Conservation (phyloP, 23 red algal species). For the Gracilaria vermiculophylla region DNA sequence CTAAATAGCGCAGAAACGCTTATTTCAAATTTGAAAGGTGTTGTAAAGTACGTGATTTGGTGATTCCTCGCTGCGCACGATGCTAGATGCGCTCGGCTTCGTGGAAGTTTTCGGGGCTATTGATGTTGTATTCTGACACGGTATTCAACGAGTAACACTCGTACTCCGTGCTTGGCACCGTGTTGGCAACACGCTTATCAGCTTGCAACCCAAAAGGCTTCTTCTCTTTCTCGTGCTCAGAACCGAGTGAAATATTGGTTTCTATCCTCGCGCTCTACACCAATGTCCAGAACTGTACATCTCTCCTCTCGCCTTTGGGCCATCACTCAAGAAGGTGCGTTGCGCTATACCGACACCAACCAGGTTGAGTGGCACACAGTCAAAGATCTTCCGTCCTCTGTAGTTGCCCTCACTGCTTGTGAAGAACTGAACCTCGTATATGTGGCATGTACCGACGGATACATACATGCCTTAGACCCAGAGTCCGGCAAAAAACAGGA, state of each 20-base stretch:
- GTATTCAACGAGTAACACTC: background rate
- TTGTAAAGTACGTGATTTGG: background rate
- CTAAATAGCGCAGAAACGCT: background rate
- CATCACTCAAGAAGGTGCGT: slow-evolving; percentile 30
- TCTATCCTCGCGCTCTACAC: background rate
- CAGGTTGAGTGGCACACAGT: slow-evolving; percentile 6
- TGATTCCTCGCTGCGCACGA: background rate
- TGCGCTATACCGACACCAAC: slow-evolving; percentile 11
- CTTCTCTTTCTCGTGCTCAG: background rate
- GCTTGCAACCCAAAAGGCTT: background rate
- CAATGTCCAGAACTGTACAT: slow-evolving; percentile 27
- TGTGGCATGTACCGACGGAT: slow-evolving; percentile 45
- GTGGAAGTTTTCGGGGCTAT: background rate
- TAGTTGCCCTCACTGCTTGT: slow-evolving; percentile 11
- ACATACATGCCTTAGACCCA: slow-evolving; percentile 33
- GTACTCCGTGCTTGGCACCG: slow-evolving; percentile 26
- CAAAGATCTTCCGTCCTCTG: slow-evolving; percentile 18
- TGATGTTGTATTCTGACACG: background rate
- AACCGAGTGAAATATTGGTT: background rate
- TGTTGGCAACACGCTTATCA: background rate
- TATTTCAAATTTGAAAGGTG: slow-evolving; percentile 22
- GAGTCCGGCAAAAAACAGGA: slow-evolving; percentile 11
- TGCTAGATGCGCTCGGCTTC: background rate
- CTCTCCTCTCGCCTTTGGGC: slow-evolving; percentile 40
- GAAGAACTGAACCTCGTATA: slow-evolving; percentile 20